Base-by-base conservation (phyloP, 768 basidiomycete genomes). In the Ramaria rubella region DNA sequence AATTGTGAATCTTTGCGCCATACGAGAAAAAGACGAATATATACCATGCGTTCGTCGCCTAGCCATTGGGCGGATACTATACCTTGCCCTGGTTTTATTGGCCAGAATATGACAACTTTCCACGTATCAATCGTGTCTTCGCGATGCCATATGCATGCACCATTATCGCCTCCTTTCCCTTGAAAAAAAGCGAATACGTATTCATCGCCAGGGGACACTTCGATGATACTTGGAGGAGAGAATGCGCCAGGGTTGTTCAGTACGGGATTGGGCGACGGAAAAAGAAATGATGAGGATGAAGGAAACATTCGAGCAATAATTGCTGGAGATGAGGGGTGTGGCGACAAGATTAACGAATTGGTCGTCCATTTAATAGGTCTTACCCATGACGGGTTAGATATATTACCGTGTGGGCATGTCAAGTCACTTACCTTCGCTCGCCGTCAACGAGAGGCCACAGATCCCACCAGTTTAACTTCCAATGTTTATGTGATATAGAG, bases 101-200 rank as follows among this genome's bases (percentile, higher is more conserved):
- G 62, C 81, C 83, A 86, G 53, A 63, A 81, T 59, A 85, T 81
- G 49, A 75, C 75, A 27, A 85, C 69, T 4, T 53, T 67, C 85
- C 89, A 90, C 27, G 64, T 73, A 61, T 90, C 85, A 29, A 86
- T 69, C 59, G 81, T 81, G 11, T 71, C 57, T 2, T 77, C 82
- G 30, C 79, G 77, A 48, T 72, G 74, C 86, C 87, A 90, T 15
- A 89, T 61, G 64, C 87, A 86, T 12, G 77, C 81, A 42, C 79
- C 67, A 11, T 86, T 85, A 58, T 82, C 81, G 1, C 70, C 66
- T 24, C 75, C 77, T 29, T 71, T 71, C 38, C 82, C 75, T 11
- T 87, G 86, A 64, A 86, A 90, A 64, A 83, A 90, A 1, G 86
- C 87, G 63, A 88, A 89, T 4, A 90, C 65, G 81, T 79, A 85